Base-by-base conservation (phyloP, 306 rosid genomes). In the Casuarina cunninghamiana region DNA sequence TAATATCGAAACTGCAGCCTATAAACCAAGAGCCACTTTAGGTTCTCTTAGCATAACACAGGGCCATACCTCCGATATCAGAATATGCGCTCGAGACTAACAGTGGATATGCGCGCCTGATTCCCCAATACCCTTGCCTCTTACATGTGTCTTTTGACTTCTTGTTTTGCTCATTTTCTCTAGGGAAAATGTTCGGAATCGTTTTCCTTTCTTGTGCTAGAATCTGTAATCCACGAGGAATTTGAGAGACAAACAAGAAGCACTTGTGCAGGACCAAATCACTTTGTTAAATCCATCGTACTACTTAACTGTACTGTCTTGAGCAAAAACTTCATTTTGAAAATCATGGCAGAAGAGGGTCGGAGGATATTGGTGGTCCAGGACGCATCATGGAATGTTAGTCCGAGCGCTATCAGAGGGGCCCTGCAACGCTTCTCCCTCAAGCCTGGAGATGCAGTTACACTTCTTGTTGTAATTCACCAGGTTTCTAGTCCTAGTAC, bases 401-500 rank as follows among this genome's bases (percentile, higher is more conserved):
- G 93, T 78, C 61, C 68, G 82, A 79, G 72, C 53, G 87, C 88
- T 78, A 82, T 92, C 55, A 46, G 12, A 75, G 76, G 71, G 78
- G 80, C 85, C 84, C 86, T 88, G 75, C 74, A 63, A 37, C 63
- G 70, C 75, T 77, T 83, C 43, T 76, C 88, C 44, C 85, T 83
- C 48, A 81, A 84, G 38, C 80, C 85, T 58, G 91, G 96, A 79
- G 97, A 93, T 89, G 89, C 88, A 69, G 89, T 93, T 62, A 85
- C 76, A 72, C 60, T 89, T 81, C 68, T 93, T 74, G 89, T 88
- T 21, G 87, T 89, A 81, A 90, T 89, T 83, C 94, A 88, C 71
- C 90, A 90, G 91, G 82, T 89, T 87, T 86, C 78, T 79, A 91
- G 83, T 44, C 92, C 93, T 65, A 82, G 96, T 93, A 89, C 69